A percentile compares a stretch with the other conserved stretches of the same genome.
Evolutionary conservation across 129 eudicot genomes (phyloP).

Genomic region (Tanacetum coccineum): DNA sequence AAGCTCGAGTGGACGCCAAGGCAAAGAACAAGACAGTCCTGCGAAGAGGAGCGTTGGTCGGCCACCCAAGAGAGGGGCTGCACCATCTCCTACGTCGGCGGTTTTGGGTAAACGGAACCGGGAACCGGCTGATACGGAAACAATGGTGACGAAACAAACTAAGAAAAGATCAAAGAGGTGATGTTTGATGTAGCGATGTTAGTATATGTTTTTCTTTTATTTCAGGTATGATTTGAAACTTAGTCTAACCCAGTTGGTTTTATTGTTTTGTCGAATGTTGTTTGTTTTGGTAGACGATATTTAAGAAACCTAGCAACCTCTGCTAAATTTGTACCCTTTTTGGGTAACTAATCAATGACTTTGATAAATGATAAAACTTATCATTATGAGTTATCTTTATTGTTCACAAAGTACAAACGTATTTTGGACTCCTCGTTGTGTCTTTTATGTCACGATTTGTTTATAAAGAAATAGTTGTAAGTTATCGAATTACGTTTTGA

Average conservation of each 20-base stretch:
- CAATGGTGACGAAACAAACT: slow-evolving; percentile 44
- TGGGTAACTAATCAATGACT: slow-evolving; percentile 22
- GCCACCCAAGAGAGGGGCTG: slow-evolving; percentile 71
- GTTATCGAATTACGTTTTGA: too few relatives aligned
- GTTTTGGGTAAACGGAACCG: slow-evolving; percentile 47
- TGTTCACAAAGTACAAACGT: too few relatives aligned
- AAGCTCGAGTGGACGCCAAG: slow-evolving; percentile 29
- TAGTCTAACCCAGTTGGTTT: slow-evolving; percentile 34
- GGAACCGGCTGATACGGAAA: slow-evolving; percentile 34
- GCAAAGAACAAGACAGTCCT: slow-evolving; percentile 47
- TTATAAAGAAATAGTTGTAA: background rate
- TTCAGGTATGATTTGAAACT: slow-evolving; percentile 27
- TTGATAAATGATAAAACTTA: slow-evolving; percentile 17
- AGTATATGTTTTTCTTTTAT: slow-evolving; percentile 19
- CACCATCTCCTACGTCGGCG: slow-evolving; percentile 33
- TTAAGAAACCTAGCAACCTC: slow-evolving; percentile 21
- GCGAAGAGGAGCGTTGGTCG: slow-evolving; percentile 52
- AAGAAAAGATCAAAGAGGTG: slow-evolving; percentile 62
- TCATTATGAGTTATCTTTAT: slow-evolving; percentile 15
- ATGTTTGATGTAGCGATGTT: slow-evolving; percentile 16
- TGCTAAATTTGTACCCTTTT: slow-evolving; percentile 29
- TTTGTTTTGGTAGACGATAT: slow-evolving; percentile 29
- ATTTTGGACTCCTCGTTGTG: too few relatives aligned
- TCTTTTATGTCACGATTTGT: background rate
- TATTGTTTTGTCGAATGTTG: slow-evolving; percentile 7